Evolutionary conservation across 352 stramenopile species (phyloP).

Genomic region (Albugo candida): DNA sequence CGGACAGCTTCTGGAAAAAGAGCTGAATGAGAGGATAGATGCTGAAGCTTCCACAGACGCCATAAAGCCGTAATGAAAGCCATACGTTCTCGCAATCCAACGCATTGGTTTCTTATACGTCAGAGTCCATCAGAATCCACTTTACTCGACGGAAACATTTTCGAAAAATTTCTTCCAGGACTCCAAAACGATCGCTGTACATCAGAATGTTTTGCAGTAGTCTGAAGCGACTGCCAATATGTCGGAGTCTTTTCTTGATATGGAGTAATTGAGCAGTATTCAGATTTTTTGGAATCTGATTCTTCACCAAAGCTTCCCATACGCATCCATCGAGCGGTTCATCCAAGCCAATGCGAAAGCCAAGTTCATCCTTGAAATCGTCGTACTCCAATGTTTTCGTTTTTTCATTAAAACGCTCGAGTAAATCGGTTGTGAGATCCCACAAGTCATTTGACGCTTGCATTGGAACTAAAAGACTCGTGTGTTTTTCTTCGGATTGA

Average conservation of each 20-base stretch:
- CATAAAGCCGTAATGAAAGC: too few species aligned
- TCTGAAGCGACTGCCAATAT: constrained; percentile 65
- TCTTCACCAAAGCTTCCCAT: constrained; percentile 74
- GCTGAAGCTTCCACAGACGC: background rate
- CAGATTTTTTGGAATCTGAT: constrained; percentile 57
- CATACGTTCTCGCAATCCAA: too few species aligned
- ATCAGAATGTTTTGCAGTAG: constrained; percentile 82
- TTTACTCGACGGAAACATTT: constrained; percentile 85
- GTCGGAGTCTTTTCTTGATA: constrained; percentile 78
- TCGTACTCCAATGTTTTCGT: constrained; percentile 21
- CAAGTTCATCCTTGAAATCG: constrained; percentile 41
- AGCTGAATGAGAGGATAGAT: constrained; percentile 3
- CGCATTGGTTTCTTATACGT: constrained; percentile 4
- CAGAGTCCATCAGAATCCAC: constrained; percentile 82
- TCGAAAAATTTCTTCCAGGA: constrained; percentile 76
- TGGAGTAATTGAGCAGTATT: constrained; percentile 69
- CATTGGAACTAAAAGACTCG: constrained; percentile 31
- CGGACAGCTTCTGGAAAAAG: constrained; percentile 16
- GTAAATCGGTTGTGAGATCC: constrained; percentile 40
- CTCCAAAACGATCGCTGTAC: constrained; percentile 64
- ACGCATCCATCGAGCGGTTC: constrained; percentile 72
- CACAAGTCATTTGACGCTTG: constrained; percentile 54
- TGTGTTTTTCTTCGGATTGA: constrained; percentile 44
- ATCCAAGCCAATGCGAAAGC: constrained; percentile 40
- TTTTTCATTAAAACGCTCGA: constrained; percentile 51